Evolutionary conservation across 352 stramenopile genomes (phyloP), one percentile per base, ranked within the genome.

Genomic region (Globisporangium alternatum): DNA sequence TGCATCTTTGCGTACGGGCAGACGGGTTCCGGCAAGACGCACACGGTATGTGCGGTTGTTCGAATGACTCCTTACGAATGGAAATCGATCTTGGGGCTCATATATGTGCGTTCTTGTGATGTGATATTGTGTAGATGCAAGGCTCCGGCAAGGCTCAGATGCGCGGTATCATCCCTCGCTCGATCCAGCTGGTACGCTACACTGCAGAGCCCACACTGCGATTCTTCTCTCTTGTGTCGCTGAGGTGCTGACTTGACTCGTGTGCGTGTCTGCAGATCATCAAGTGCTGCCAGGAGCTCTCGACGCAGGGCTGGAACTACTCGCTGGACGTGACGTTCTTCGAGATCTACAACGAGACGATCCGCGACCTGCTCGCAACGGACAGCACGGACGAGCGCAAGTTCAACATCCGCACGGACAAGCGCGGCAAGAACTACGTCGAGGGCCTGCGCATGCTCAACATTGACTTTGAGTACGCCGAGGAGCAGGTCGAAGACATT

Each of bases 271-370:
- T 45, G 13, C 37, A 89, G 66, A 94, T 94, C 72, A 96, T 96
- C 69, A 76, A 76, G 13, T 85, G 72, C 22, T 96, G 84, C 62
- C 63, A 83, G 39, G 76, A 89, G 31, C 53, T 95, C 48, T 76
- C 76, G 33, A 74, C 70, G 5, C 89, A 97, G 75, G 93, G 90
- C 31, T 99, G 97, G 98, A 79, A 88, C 31, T 99, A 99, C 75
- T 90, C 83, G 33, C 82, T 99, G 9, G 88, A 97, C 62, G 97
- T 98, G 47, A 98, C 91, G n/a, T 99, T 99, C 70, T 93, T 99
- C 66, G 98, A 99, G 84, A 99, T 99, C 56, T 99, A 99, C 86
- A 99, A 99, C 78, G 98, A 99, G 70, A 96, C 95, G n/a, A 95
- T 99, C 37, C 93, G 95, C 33, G 98, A 99, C 75, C 75, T 99